These are phyloP conservation scores for Talaromyces albobiverticillius DNA, from an alignment of 2,329 filamentous ascomycete species.

Conservation along the genomic window DNA sequence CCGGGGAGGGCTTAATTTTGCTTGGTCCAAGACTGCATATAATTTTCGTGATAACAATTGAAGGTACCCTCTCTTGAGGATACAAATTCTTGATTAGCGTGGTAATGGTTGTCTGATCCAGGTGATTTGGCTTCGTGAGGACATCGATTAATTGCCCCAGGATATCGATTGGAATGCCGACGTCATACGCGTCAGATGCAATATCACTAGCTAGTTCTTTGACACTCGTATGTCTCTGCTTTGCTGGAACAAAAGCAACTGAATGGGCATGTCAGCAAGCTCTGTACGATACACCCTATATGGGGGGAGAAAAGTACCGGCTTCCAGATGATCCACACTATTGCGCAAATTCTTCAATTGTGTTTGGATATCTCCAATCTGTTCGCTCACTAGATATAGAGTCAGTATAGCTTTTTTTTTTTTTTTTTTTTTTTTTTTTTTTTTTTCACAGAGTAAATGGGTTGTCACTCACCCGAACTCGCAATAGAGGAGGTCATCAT, in stretches of 20 bases:
- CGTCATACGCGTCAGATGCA: slow-evolving; percentile 61
- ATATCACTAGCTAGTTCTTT: slow-evolving; percentile 64
- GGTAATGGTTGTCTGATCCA: slow-evolving; percentile 73
- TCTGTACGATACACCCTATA: background rate
- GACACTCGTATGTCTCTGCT: slow-evolving; percentile 62
- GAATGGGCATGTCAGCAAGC: slow-evolving; percentile 2
- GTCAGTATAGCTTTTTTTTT: background rate
- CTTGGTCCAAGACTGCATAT: slow-evolving; percentile 75
- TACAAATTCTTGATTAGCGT: slow-evolving; percentile 72
- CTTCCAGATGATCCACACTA: slow-evolving; percentile 36
- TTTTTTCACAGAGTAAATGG: background rate
- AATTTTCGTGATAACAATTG: slow-evolving; percentile 61
- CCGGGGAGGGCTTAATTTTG: slow-evolving; percentile 68
- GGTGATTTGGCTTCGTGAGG: slow-evolving; percentile 62
- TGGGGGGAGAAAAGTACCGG: slow-evolving; percentile 24
- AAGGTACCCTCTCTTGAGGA: slow-evolving; percentile 63
- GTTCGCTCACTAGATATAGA: background rate
- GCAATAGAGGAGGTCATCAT: slow-evolving; percentile 1
- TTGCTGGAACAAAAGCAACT: slow-evolving; percentile 54
- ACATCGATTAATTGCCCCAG: slow-evolving; percentile 65
- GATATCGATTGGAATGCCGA: slow-evolving; percentile 61
- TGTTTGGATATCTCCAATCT: slow-evolving; percentile 5
- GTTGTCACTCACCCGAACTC: slow-evolving; percentile 10
- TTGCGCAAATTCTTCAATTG: slow-evolving; percentile 27
- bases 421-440: no score